A percentile compares a stretch with the other conserved stretches of the same genome.
phyloP scores from a whole-genome alignment of 495 filamentous ascomycete species.

The Penicillium manginii region DNA sequence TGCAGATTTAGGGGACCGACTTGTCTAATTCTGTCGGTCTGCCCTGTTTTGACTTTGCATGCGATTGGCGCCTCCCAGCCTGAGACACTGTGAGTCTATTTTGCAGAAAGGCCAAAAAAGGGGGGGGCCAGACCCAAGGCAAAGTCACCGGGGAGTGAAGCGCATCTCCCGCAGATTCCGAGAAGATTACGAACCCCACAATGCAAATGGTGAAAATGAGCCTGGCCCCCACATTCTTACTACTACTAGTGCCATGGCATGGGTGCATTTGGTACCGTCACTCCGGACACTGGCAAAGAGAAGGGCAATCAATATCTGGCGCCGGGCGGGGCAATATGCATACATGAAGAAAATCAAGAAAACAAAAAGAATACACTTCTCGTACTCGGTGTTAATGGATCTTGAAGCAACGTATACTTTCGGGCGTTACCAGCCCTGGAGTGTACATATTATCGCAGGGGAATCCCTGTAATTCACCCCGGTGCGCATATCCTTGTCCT shows the following conservation, averaged over 20 bases:
- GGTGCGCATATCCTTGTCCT: too few relatives aligned
- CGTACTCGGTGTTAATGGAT: background rate
- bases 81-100: background rate
- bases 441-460: background rate
- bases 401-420: too few relatives aligned
- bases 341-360: background rate
- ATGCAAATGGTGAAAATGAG: background rate
- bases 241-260: too few relatives aligned
- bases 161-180: background rate
- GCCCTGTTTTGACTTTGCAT: too few relatives aligned
- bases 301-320: background rate
- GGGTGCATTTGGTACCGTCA: too few relatives aligned
- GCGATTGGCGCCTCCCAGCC: too few relatives aligned
- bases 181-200: background rate
- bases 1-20: background rate
- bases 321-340: background rate
- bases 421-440: too few relatives aligned
- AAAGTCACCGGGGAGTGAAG: background rate
- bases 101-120: background rate
- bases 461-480: background rate
- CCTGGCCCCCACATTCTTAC: background rate
- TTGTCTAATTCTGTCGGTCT: too few relatives aligned
- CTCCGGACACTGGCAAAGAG: background rate
- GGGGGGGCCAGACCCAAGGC: background rate
- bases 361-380: background rate